phyloP scores from a whole-genome alignment of 2,329 filamentous ascomycete genomes.

The Grosmannia penicillata region DNA sequence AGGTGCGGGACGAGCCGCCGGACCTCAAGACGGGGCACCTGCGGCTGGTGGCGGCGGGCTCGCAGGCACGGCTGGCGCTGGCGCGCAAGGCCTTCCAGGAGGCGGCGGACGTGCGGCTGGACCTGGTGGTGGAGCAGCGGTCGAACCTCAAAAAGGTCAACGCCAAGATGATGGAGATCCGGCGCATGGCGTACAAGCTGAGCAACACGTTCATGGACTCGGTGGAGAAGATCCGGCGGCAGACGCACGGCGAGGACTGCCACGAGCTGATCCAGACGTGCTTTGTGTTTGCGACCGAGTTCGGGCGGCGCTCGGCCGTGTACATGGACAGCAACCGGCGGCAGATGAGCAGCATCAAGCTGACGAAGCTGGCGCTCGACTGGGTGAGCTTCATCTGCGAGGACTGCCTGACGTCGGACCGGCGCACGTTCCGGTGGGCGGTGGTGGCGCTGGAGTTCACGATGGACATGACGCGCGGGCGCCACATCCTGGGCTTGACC shows the following conservation, averaged over 20 bases:
- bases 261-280: slow-evolving; percentile 95
- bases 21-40: slow-evolving; percentile 80
- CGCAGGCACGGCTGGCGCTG: slow-evolving; percentile 60
- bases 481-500: slow-evolving; percentile 81
- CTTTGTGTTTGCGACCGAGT: slow-evolving; percentile 97
- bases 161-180: slow-evolving; percentile 78
- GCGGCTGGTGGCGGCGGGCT: slow-evolving; percentile 77
- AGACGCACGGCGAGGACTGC: slow-evolving; percentile 72
- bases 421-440: slow-evolving; percentile 95
- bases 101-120: slow-evolving; percentile 68
- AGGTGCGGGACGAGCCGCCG: slow-evolving; percentile 61
- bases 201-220: slow-evolving; percentile 99
- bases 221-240: slow-evolving; percentile 79
- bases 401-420: slow-evolving; percentile 84
- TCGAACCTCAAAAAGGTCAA: slow-evolving; percentile 92
- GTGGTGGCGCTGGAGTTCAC: slow-evolving; percentile 91
- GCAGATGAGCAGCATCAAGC: slow-evolving; percentile 92
- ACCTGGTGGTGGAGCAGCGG: slow-evolving; percentile 79
- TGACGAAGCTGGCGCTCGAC: slow-evolving; percentile 84
- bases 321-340: slow-evolving; percentile 94
- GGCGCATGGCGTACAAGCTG: slow-evolving; percentile 88
- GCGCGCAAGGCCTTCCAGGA: slow-evolving; percentile 68
- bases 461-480: slow-evolving; percentile 91
- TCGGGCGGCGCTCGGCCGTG: slow-evolving; percentile 82
- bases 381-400: slow-evolving; percentile 98